A percentile compares a stretch with the other conserved stretches of the same genome.
Conservation (phyloP, 2,329 filamentous ascomycete genomes). For the Onygena corvina region DNA sequence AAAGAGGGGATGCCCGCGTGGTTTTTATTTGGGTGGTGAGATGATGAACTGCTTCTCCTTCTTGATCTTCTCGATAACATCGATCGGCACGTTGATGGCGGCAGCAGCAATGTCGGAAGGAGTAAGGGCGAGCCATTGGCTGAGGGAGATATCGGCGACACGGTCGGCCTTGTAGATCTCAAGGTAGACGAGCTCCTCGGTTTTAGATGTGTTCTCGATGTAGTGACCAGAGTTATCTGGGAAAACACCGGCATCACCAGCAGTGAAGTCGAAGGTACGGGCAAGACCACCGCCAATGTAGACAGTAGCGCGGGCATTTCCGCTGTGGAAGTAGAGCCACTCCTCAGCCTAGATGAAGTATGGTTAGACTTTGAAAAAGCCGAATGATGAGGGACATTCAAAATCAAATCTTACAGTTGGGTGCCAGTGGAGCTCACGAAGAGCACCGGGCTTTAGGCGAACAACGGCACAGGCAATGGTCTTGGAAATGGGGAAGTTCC, state of each 20-base stretch:
- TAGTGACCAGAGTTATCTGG: constrained; percentile 56
- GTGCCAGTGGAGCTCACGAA: constrained; percentile 60
- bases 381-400: background rate
- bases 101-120: constrained; percentile 51
- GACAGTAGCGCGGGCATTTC: constrained; percentile 49
- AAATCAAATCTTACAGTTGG: constrained; percentile 42
- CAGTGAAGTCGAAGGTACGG: constrained; percentile 54
- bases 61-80: constrained; percentile 47
- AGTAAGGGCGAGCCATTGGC: constrained; percentile 58
- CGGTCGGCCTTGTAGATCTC: constrained; percentile 58
- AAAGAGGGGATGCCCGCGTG: constrained; percentile 7
- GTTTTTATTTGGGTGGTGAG: background rate
- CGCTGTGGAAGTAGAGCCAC: constrained; percentile 59
- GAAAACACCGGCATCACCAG: constrained; percentile 57
- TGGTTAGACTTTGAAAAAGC: background rate
- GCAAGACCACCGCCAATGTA: constrained; percentile 51
- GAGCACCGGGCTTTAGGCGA: constrained; percentile 48
- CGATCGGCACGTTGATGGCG: constrained; percentile 46
- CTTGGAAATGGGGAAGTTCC: constrained; percentile 53
- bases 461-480: constrained; percentile 56
- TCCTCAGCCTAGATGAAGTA: constrained; percentile 46
- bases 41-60: constrained; percentile 53
- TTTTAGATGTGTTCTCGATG: constrained; percentile 55
- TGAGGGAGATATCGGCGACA: constrained; percentile 54
- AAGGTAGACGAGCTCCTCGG: constrained; percentile 53